Evolutionary conservation across 768 basidiomycete genomes (phyloP).

Genomic region (Astraeus odoratus): DNA sequence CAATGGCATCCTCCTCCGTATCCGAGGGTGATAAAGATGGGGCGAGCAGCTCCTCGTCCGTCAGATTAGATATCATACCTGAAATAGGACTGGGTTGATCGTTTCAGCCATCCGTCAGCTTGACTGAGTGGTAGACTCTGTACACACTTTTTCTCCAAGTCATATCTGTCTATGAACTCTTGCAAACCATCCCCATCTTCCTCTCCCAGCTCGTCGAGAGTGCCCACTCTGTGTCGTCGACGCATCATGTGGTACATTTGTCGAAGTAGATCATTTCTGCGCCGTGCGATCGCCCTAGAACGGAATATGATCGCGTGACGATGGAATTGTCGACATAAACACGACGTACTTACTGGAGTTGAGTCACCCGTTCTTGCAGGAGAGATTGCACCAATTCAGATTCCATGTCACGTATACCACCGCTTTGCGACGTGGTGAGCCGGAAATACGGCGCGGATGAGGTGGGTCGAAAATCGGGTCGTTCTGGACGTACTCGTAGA

Average conservation of each 20-base stretch:
- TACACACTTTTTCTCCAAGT: constrained; percentile 46
- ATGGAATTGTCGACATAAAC: neutral
- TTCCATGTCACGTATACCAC: constrained; percentile 17
- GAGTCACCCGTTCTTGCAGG: constrained; percentile 29
- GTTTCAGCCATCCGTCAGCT: constrained; percentile 1
- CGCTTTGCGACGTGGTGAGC: constrained; percentile 1
- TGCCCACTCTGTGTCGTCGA: constrained; percentile 40
- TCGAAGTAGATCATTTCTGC: constrained; percentile 63
- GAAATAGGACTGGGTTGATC: constrained; percentile 31
- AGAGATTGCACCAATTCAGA: constrained; percentile 26
- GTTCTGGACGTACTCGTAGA: neutral
- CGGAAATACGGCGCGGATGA: neutral
- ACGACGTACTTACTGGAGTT: constrained; percentile 25
- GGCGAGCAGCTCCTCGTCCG: constrained; percentile 25
- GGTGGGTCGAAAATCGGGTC: neutral
- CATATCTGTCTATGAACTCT: constrained; percentile 50
- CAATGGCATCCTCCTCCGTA: constrained; percentile 3
- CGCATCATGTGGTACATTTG: constrained; percentile 67
- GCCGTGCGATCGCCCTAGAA: constrained; percentile 51
- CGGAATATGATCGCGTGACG: neutral
- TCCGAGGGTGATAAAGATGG: constrained; percentile 11
- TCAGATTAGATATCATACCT: constrained; percentile 34
- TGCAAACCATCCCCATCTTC: constrained; percentile 33
- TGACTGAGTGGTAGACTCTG: neutral
- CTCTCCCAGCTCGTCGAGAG: constrained; percentile 33